Evolutionary conservation across 148 eudicot species (phyloP).

Genomic region (Drosera capensis): DNA sequence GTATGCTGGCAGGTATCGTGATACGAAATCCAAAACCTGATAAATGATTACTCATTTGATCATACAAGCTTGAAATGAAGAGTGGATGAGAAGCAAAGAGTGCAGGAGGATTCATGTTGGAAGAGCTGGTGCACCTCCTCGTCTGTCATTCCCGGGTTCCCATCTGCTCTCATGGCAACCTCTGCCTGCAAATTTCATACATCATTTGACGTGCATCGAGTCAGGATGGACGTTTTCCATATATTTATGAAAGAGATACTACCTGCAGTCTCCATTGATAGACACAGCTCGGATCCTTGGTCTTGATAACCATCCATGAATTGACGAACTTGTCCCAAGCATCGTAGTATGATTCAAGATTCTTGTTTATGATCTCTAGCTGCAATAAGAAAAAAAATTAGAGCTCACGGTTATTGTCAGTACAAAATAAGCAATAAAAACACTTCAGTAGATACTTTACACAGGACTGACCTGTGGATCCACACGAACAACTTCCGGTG

Average conservation of each 20-base stretch:
- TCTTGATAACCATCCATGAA: slow-evolving; percentile 89
- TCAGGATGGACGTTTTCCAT: neutral
- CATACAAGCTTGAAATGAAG: neutral
- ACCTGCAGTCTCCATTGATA: slow-evolving; percentile 99
- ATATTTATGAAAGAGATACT: neutral
- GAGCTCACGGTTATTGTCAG: slow-evolving; percentile 8
- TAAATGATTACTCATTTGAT: neutral
- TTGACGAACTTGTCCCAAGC: slow-evolving; percentile 82
- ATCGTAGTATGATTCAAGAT: slow-evolving; percentile 61
- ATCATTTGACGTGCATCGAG: neutral
- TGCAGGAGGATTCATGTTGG: neutral
- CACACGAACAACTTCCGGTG: slow-evolving; percentile 50
- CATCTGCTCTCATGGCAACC: slow-evolving; percentile 84
- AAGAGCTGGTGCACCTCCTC: slow-evolving; percentile 48
- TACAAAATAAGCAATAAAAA: neutral
- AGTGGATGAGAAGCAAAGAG: neutral
- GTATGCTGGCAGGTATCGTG: slow-evolving; percentile 92
- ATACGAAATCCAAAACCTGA: slow-evolving; percentile 88
- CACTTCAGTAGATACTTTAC: neutral
- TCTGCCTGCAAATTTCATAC: slow-evolving; percentile 61
- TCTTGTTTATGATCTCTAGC: slow-evolving; percentile 67
- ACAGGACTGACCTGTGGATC: slow-evolving; percentile 46
- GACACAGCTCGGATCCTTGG: slow-evolving; percentile 73
- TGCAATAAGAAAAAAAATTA: slow-evolving; percentile 19
- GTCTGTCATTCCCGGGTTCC: slow-evolving; percentile 75